Conservation (phyloP, 2,329 filamentous ascomycete species). For the Trichoderma simmonsii region DNA sequence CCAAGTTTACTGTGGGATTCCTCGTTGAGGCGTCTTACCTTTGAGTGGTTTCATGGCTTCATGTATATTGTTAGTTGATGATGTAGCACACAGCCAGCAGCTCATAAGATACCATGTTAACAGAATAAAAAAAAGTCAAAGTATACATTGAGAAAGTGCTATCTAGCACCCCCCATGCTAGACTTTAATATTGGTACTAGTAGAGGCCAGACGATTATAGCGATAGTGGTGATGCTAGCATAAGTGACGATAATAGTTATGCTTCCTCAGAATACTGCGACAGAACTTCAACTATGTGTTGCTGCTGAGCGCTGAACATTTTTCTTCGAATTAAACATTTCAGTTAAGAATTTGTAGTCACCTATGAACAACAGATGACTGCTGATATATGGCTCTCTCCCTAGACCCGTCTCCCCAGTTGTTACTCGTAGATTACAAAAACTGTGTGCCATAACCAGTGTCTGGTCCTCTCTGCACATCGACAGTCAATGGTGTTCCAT, state of each 20-base stretch:
- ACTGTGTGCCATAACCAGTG: background rate
- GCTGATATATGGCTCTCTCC: background rate
- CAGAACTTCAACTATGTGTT: background rate
- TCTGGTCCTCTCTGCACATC: slow-evolving; percentile 2
- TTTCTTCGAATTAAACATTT: background rate
- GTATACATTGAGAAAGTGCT: background rate
- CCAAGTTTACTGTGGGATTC: slow-evolving; percentile 37
- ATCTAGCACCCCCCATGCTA: background rate
- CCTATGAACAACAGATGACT: background rate
- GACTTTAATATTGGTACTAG: background rate
- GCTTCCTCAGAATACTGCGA: background rate
- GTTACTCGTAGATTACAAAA: background rate
- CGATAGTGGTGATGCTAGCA: background rate
- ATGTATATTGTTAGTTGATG: background rate
- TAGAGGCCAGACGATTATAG: background rate
- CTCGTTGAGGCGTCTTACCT: slow-evolving; percentile 38
- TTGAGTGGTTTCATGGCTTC: slow-evolving; percentile 9
- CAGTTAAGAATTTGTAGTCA: background rate
- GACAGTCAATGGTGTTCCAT: background rate
- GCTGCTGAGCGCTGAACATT: background rate
- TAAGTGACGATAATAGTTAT: background rate
- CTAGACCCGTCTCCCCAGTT: rapidly evolving
- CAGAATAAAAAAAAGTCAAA: background rate
- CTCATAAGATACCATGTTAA: background rate
- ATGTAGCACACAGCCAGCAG: background rate